A percentile compares a stretch with the other conserved stretches of the same genome.
These are phyloP conservation scores for Rubroboletus satanas DNA, from an alignment of 768 basidiomycete species.

Conservation along the genomic window DNA sequence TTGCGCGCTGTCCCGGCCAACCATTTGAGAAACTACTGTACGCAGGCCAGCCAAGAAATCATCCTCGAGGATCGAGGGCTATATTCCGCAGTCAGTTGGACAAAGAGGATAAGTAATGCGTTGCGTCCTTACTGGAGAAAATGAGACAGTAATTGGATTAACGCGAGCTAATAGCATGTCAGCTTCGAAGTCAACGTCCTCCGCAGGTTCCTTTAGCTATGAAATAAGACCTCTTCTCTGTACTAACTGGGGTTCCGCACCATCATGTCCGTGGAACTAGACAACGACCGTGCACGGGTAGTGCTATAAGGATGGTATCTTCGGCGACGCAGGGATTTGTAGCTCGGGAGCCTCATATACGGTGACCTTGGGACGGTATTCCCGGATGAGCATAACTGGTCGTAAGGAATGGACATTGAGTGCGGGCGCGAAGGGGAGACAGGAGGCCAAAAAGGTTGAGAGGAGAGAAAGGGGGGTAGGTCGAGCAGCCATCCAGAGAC, in stretches of 20 bases:
- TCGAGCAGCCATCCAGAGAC: conserved; percentile 7
- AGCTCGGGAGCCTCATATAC: conserved; percentile 23
- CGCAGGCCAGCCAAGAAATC: conserved; percentile 19
- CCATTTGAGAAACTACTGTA: conserved; percentile 18
- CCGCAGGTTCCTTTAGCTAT: conserved; percentile 11
- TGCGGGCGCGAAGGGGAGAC: neutral
- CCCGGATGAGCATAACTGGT: conserved; percentile 10
- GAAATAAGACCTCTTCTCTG: conserved; percentile 3
- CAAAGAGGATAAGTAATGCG: neutral
- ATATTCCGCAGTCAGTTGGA: conserved; percentile 3
- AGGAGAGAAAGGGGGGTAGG: neutral
- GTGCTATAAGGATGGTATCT: conserved; percentile 24
- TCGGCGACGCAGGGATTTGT: conserved; percentile 12
- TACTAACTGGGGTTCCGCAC: conserved; percentile 1
- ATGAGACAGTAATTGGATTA: conserved; percentile 1
- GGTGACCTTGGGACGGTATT: conserved; percentile 4
- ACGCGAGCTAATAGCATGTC: neutral
- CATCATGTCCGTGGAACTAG: conserved; percentile 1
- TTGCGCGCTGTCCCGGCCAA: conserved; percentile 11
- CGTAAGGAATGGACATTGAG: conserved; percentile 21
- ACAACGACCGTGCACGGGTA: neutral
- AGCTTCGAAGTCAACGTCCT: conserved; percentile 7
- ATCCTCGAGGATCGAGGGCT: conserved; percentile 16
- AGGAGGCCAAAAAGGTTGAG: neutral
- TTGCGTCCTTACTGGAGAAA: conserved; percentile 15